Base-by-base conservation (phyloP, 371 early-diverging fungal genomes). In the Paraphysoderma sedebokerense region DNA sequence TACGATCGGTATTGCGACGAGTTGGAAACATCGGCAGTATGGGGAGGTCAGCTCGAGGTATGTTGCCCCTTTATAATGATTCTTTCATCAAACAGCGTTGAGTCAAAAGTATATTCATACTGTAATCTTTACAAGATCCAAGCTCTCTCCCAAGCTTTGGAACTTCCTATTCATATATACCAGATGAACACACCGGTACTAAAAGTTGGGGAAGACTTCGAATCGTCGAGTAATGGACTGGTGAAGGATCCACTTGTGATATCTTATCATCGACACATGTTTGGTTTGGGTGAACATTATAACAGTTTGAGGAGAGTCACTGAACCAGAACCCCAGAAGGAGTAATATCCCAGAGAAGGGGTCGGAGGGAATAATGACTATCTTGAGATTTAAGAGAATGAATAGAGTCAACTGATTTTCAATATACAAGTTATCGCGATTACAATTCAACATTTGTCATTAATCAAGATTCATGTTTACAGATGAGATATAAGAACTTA, bases 31-130 rank as follows among this genome's bases (percentile, higher is more conserved):
- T 85, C 88, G 0, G 83, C 92, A 5, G 69, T 73, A 1, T 95
- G 96, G 96, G 96, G 95, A 46, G 95, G 96, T 12, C 87, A 95
- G 48, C 61, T 81, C 5, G 95, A 95, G 72, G 86, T 91, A 69
- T 57, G 28, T 22, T 39, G 28, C 8, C 13, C 19, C 6, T 11
- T 7, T 36, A 28, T 19, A 12, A 9, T 50, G 36, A 34, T 41
- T 34, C 31, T 49, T 54, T 23, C 15, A 23, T 31, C 11, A 35
- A 8, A 11, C 31, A 27, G 27, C 22, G 1, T 17, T 9, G 29
- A 41, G 30, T 29, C 17, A 50, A 29, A 13, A 19, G 22, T 17
- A 30, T 19, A 23, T 37, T 23, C 15, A 7, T 39, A 44, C 20
- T 46, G 40, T 51, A 13, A 22, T 20, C 28, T 15, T 51, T 27